Conservation (phyloP, 1,284 basidiomycete species). For the Rhodotorula sp. region DNA sequence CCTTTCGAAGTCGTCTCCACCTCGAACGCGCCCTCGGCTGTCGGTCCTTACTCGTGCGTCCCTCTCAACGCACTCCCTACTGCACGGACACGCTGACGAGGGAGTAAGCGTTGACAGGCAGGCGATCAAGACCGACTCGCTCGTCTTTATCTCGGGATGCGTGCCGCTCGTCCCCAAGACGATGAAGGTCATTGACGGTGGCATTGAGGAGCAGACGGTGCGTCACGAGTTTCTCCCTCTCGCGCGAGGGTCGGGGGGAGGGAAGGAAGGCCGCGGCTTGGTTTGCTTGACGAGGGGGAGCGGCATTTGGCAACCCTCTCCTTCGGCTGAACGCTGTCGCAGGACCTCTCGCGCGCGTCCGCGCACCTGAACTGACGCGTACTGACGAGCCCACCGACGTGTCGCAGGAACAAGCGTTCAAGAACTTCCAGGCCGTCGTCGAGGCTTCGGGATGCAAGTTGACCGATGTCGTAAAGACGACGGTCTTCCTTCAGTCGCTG, state of each 20-base stretch:
- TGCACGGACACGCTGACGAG: slow-evolving; percentile 12
- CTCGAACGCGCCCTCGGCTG: slow-evolving; percentile 66
- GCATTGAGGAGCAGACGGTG: slow-evolving; percentile 76
- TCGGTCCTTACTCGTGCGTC: slow-evolving; percentile 73
- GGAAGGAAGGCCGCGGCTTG: too few species aligned
- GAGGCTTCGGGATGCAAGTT: slow-evolving; percentile 75
- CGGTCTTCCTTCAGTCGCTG: slow-evolving; percentile 48
- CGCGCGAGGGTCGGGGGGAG: too few species aligned
- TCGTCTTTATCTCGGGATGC: slow-evolving; percentile 81
- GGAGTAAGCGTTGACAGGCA: slow-evolving; percentile 51
- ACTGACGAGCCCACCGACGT: too few species aligned
- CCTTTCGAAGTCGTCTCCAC: slow-evolving; percentile 5
- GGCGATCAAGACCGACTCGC: slow-evolving; percentile 73
- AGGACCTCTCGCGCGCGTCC: too few species aligned
- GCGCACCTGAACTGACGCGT: too few species aligned
- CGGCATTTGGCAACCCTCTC: too few species aligned
- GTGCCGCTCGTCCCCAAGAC: slow-evolving; percentile 78
- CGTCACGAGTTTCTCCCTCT: neutral
- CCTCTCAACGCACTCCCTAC: neutral
- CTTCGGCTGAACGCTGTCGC: too few species aligned
- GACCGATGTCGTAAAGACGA: slow-evolving; percentile 79
- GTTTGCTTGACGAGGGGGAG: too few species aligned
- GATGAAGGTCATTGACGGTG: slow-evolving; percentile 71
- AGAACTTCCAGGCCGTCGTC: slow-evolving; percentile 81
- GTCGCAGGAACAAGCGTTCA: slow-evolving; percentile 67